phyloP scores from a whole-genome alignment of 2,329 filamentous ascomycete species.

The Colletotrichum lupini region DNA sequence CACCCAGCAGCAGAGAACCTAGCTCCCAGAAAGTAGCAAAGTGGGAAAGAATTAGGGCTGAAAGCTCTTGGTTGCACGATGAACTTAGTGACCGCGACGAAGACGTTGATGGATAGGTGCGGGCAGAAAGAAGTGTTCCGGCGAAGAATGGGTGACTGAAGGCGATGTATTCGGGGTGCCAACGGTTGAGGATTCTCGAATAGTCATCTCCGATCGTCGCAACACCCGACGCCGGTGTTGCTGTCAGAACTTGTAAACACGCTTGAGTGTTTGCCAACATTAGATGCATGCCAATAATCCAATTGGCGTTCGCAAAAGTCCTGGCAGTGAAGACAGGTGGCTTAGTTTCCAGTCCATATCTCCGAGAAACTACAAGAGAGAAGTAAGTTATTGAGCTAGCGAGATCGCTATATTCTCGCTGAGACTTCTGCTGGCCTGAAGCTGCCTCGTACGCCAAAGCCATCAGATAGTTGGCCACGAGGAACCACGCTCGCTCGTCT shows the following conservation, averaged over 20 bases:
- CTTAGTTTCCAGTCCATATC: background rate
- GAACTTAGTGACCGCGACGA: background rate
- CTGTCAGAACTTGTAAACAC: background rate
- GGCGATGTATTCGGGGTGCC: background rate
- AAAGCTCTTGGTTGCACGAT: background rate
- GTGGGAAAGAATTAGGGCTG: background rate
- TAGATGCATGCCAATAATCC: background rate
- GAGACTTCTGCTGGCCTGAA: background rate
- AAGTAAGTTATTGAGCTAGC: background rate
- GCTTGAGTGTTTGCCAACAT: background rate
- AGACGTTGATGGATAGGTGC: background rate
- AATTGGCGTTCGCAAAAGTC: background rate
- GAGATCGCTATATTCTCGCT: background rate
- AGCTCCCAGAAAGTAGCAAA: background rate
- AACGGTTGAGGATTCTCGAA: background rate
- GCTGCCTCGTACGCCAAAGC: background rate
- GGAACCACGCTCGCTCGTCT: background rate
- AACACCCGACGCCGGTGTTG: no score
- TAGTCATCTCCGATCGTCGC: background rate
- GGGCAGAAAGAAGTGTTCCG: background rate
- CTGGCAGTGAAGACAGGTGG: background rate
- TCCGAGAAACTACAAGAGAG: background rate
- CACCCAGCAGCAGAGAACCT: background rate
- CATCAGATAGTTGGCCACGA: background rate
- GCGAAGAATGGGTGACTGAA: background rate